Evolutionary conservation across 257 asterid species (phyloP).

Genomic region (Eucommia ulmoides): DNA sequence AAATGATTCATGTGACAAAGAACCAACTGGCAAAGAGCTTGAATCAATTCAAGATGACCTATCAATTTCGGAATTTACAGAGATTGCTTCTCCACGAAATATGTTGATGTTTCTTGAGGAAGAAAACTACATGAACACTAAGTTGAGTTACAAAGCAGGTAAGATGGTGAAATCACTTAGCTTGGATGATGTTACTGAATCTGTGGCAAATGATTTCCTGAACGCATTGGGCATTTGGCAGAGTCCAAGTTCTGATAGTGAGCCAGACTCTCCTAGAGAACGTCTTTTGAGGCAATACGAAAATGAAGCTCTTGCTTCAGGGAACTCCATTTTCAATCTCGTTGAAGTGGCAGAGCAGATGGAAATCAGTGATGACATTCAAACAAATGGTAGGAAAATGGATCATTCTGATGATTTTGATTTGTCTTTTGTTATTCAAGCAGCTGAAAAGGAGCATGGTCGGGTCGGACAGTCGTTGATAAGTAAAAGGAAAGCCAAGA

Average conservation of each 20-base stretch:
- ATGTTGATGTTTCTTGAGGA: constrained; percentile 17
- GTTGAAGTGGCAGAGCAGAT: constrained; percentile 21
- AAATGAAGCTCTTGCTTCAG: constrained; percentile 19
- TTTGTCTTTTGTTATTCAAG: constrained; percentile 33
- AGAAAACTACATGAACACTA: constrained; percentile 15
- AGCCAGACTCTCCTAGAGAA: constrained; percentile 27
- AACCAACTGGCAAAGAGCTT: not conserved
- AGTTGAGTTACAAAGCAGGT: constrained; percentile 16
- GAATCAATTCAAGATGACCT: constrained; percentile 15
- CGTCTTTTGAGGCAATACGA: constrained; percentile 24
- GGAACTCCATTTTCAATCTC: constrained; percentile 17
- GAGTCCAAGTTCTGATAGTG: constrained; percentile 24
- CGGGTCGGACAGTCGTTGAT: constrained; percentile 24
- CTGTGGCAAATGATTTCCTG: constrained; percentile 73
- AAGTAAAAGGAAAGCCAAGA: constrained; percentile 42
- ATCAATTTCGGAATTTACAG: constrained; percentile 16
- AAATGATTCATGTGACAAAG: not conserved
- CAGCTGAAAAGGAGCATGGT: constrained; percentile 24
- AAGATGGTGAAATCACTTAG: constrained; percentile 36
- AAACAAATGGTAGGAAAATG: constrained; percentile 14
- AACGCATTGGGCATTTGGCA: constrained; percentile 40
- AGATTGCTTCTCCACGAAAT: constrained; percentile 16
- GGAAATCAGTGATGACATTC: constrained; percentile 14
- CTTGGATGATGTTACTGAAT: constrained; percentile 52
- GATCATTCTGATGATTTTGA: constrained; percentile 39